Base-by-base conservation (phyloP, 148 eudicot species). In the Silene latifolia region DNA sequence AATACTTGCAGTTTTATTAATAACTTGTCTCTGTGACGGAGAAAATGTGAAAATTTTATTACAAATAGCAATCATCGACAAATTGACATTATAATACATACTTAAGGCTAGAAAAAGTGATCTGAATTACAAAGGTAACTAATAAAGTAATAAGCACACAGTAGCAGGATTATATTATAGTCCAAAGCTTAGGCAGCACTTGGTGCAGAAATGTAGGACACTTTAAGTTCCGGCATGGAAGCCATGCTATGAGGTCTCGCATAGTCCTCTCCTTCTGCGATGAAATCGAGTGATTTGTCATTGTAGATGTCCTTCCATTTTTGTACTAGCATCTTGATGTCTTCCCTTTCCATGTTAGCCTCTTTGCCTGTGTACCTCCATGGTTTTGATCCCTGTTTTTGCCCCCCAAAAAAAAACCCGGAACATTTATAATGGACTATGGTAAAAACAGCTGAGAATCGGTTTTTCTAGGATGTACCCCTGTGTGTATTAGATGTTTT, bases 321-420 rank as follows among this genome's bases (percentile, higher is more conserved):
- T 9, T 78, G 74, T 25, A 90, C 90, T 27, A 90, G 72, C 82
- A 83, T 81, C 67, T 90, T 84, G 5, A 90, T 86, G 64, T 90
- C 96, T 3, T 84, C 87, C 27, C 96, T 73, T 0, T 86, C 78
- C 96, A 90, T 90, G 77, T 90, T 84, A 75, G 72, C 80, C 60
- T 88, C 96, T 74, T 88, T 17, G 1, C 96, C 96, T 0, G 92
- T 90, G 74, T 84, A 90, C 80, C 96, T 83, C 96, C 96, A 91
- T 0, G 96, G 93, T 80, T 91, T 91, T 3, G 96, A 86, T 4
- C 96, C 96, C 88, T 86, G 56, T 17, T 53, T 63, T 63, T 25
- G 67, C 66, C n/a, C n/a, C n/a, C n/a, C 66, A 14, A 64, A 27
- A 64, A 65, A 65, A 8, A 39, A 39, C 8, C 29, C 29, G 29